Evolutionary conservation across 805 yeast genomes (phyloP), one percentile per base, ranked within the genome.

Genomic region (Saturnispora serradocipensis): DNA sequence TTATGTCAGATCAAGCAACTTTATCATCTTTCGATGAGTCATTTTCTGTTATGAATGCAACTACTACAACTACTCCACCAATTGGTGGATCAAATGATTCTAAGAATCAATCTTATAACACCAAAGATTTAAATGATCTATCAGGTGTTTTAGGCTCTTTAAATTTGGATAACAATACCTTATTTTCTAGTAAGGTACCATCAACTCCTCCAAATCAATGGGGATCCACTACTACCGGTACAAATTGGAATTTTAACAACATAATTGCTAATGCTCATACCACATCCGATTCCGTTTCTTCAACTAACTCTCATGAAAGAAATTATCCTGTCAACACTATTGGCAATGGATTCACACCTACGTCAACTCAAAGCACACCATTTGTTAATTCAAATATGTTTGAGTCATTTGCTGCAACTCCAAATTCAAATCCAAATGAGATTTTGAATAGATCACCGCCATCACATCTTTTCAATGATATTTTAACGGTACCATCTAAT

Each of bases 141-240:
- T 76, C 72, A 27, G 76, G 76, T 15, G 79, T 79, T 20, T 62
- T 76, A 42, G 72, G 72, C 45, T 71, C 72, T 40, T 65, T 77
- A 45, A 71, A 74, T 59, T 65, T 77, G 51, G 78, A 74, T 34
- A 51, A 56, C 27, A 46, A 59, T 42, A 54, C 62, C 5, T 43
- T 58, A 46, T 53, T 54, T 38, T 55, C 55, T 36, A 56, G 54
- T 43, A 56, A 56, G 30, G 46, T 52, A 15, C 66, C 67, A 22
- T 61, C 66, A 5, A 63, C 63, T 46, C 67, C 61, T 53, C 63
- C 59, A 43, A 63, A 30, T 40, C 55, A 63, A 38, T 46, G 63
- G 43, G 56, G 53, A 9, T 16, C 55, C 36, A 36, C 54, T 35
- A 40, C 51, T 45, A 55, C 51, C 5, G 15, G 34, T 24, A 55